Conservation (phyloP, 495 filamentous ascomycete species). For the Peziza echinospora region DNA sequence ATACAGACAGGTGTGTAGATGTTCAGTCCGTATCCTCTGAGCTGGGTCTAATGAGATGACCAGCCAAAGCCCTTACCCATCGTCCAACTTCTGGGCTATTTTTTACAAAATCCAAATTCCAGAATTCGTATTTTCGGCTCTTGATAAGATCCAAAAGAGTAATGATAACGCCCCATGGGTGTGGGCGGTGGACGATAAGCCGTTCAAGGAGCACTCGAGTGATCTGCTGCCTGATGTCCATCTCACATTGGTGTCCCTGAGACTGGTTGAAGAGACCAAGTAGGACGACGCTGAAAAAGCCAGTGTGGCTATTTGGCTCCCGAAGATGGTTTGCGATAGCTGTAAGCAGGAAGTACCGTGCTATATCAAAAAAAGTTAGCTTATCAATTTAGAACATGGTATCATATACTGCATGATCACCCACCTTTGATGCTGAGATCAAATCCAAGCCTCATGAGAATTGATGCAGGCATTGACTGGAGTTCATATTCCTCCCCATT, state of each 20-base stretch:
- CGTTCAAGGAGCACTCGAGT: slow-evolving; percentile 72
- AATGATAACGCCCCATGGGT: slow-evolving; percentile 89
- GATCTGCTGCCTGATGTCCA: slow-evolving; percentile 72
- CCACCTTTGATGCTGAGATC: not conserved
- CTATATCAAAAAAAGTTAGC: too few species aligned
- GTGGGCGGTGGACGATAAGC: slow-evolving; percentile 70
- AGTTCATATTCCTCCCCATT: not conserved
- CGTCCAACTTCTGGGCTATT: slow-evolving; percentile 49
- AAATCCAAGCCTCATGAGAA: not conserved
- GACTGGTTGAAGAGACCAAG: slow-evolving; percentile 71
- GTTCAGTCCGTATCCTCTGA: not conserved
- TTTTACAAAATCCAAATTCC: slow-evolving; percentile 81
- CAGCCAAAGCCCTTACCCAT: not conserved
- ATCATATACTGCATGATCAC: not conserved
- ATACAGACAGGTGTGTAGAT: too few species aligned
- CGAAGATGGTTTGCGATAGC: slow-evolving; percentile 83
- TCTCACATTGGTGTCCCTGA: slow-evolving; percentile 51
- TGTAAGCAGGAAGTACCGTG: slow-evolving; percentile 62
- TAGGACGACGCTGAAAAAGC: slow-evolving; percentile 78
- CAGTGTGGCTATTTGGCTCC: slow-evolving; percentile 69
- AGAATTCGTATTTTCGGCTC: slow-evolving; percentile 74
- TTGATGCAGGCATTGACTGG: not conserved
- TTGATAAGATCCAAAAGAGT: slow-evolving; percentile 78
- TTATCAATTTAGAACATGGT: too few species aligned
- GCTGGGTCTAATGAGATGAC: not conserved